These are phyloP conservation scores for Rhodotorula taiwanensis DNA, from an alignment of 768 basidiomycete species.

Conservation along the genomic window DNA sequence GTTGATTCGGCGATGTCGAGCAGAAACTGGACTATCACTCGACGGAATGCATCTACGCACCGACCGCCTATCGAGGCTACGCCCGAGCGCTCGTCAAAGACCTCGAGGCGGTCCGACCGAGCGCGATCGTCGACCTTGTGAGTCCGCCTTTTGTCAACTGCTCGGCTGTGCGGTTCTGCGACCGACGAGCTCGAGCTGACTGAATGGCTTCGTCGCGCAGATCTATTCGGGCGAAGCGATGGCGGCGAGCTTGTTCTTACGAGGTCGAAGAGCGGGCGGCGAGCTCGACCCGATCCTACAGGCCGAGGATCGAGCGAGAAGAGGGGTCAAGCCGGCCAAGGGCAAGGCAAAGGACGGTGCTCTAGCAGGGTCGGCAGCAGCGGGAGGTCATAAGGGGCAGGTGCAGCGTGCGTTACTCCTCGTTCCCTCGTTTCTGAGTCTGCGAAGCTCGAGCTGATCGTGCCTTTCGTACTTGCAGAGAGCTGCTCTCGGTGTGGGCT, in stretches of 20 bases:
- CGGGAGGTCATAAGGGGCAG: neutral
- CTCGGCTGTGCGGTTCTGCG: no score
- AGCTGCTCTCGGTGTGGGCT: slow-evolving; percentile 88
- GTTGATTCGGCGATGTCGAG: neutral
- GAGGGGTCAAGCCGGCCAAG: neutral
- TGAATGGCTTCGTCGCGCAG: slow-evolving; percentile 44
- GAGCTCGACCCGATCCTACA: slow-evolving; percentile 10
- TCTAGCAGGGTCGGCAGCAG: neutral
- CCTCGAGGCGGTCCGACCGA: slow-evolving; percentile 85
- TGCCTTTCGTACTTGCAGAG: slow-evolving; percentile 51
- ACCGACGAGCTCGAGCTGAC: no score
- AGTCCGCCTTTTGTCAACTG: no score
- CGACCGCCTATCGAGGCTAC: slow-evolving; percentile 96
- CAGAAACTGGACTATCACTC: slow-evolving; percentile 97
- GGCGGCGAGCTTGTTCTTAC: slow-evolving; percentile 32
- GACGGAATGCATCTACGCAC: slow-evolving; percentile 98
- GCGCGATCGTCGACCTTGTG: slow-evolving; percentile 94
- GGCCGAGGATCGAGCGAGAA: neutral
- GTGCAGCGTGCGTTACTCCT: slow-evolving; percentile 28
- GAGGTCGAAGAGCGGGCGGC: slow-evolving; percentile 30
- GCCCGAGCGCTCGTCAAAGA: slow-evolving; percentile 91
- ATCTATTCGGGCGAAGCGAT: slow-evolving; percentile 42
- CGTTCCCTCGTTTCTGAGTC: neutral
- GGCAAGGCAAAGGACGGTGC: neutral
- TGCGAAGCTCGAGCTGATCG: neutral